Evolutionary conservation across 169 alveolate species (phyloP), one percentile per base, ranked within the genome.

Genomic region (Sarcocystis neurona): DNA sequence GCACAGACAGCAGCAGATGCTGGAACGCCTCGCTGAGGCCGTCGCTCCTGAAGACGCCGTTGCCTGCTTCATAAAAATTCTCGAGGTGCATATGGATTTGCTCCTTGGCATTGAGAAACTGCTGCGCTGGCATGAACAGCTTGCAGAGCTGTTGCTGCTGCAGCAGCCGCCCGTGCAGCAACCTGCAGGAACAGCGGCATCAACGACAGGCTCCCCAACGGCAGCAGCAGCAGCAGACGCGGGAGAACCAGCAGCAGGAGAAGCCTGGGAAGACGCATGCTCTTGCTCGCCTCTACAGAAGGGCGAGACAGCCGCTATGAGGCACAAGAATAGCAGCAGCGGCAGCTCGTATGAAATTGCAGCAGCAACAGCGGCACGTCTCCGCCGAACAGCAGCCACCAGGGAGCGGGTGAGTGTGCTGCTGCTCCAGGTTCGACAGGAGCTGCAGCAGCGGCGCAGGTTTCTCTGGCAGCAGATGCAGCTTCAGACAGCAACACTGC

Each of bases 381-480:
- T 63, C 41, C 75, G 32, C 75, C 32, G 27, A 6, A 43, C n/a
- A n/a, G n/a, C n/a, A n/a, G n/a, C 85, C 20, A 46, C 85, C 12
- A 23, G 63, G 27, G 70, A 46, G 46, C 85, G 85, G 20, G 27
- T 78, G 68, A 68, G 37, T 8, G 30, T 60, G 60, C 68, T 82
- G 20, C n/a, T 82, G 89, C 74, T 82, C 53, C 89, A 82, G 34
- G 89, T 82, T n/a, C 74, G 50, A 12, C 48, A 53, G 70, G 44
- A 12, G 53, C 37, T 79, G 44, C 87, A 27, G 47, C 32, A 32
- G 43, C 87, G 37, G 70, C 87, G 87, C 56, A 32, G 75, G 58
- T 4, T 15, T 56, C 30, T 79, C 39, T 79, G 87, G 87, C 32
- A 18, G 0, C 46, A 30, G 27, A 30, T 79, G 75, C 87, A 79